These are phyloP conservation scores for Pyrenula massariospora DNA, from an alignment of 495 filamentous ascomycete species.

Conservation along the genomic window DNA sequence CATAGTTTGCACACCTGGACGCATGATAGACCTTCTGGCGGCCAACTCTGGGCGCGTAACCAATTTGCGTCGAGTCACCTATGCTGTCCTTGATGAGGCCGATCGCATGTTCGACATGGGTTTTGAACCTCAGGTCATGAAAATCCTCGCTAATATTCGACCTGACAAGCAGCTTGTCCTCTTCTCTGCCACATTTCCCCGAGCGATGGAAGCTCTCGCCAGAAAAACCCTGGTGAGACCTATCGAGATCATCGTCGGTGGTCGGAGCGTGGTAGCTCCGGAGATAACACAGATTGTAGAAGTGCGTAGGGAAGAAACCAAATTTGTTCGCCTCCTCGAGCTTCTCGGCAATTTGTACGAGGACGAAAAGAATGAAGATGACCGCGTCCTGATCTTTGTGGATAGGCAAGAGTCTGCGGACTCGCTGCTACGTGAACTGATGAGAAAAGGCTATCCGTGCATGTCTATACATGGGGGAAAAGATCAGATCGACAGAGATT, in stretches of 20 bases:
- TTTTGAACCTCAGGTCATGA: constrained; percentile 96
- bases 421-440: constrained; percentile 64
- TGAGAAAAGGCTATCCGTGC: constrained; percentile 84
- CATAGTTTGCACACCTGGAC: constrained; percentile 89
- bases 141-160: constrained; percentile 81
- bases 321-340: constrained; percentile 75
- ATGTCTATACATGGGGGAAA: constrained; percentile 96
- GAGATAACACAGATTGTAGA: constrained; percentile 95
- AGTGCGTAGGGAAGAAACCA: constrained; percentile 69
- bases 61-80: constrained; percentile 79
- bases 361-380: constrained; percentile 68
- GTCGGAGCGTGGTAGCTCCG: constrained; percentile 79
- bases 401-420: constrained; percentile 93
- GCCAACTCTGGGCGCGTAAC: constrained; percentile 89
- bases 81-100: constrained; percentile 91
- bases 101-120: constrained; percentile 99
- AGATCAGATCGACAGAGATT: constrained; percentile 90
- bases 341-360: constrained; percentile 79
- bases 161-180: constrained; percentile 88
- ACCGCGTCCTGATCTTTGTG: constrained; percentile 82
- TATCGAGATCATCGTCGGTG: constrained; percentile 86
- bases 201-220: constrained; percentile 81
- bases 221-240: constrained; percentile 78
- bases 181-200: constrained; percentile 95
- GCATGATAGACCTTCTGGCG: constrained; percentile 88